Conservation (phyloP, 257 asterid genomes). For the Salvia splendens region DNA sequence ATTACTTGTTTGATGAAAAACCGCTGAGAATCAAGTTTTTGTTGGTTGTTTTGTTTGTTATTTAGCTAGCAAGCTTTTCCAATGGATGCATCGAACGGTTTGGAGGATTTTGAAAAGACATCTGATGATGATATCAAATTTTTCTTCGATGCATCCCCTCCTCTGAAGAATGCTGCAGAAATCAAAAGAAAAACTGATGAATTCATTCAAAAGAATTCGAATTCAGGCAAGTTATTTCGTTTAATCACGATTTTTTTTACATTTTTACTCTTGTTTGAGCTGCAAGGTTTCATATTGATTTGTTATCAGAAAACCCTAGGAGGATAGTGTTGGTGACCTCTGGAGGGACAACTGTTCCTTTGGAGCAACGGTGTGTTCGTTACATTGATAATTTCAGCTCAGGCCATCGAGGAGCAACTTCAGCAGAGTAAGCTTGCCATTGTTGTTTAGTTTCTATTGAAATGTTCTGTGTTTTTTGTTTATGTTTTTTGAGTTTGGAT, state of each 20-base stretch:
- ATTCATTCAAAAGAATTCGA: slow-evolving; percentile 43
- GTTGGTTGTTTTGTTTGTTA: background rate
- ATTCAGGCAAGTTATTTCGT: slow-evolving; percentile 47
- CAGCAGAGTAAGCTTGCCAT: slow-evolving; percentile 70
- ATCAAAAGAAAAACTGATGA: slow-evolving; percentile 52
- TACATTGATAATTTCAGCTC: slow-evolving; percentile 95
- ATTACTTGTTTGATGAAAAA: slow-evolving; percentile 14
- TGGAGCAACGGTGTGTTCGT: slow-evolving; percentile 92
- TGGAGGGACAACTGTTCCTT: slow-evolving; percentile 97
- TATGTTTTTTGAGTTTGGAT: slow-evolving; percentile 30
- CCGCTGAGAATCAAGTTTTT: slow-evolving; percentile 13
- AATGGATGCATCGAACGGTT: slow-evolving; percentile 30
- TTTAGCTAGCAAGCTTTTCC: slow-evolving; percentile 6
- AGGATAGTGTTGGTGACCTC: slow-evolving; percentile 91
- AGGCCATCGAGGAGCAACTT: slow-evolving; percentile 96
- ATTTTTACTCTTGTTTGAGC: background rate
- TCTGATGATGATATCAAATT: slow-evolving; percentile 49
- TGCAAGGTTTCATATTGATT: slow-evolving; percentile 10
- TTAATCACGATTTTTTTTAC: background rate
- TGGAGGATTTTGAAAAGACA: slow-evolving; percentile 38
- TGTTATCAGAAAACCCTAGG: slow-evolving; percentile 41
- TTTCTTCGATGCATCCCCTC: slow-evolving; percentile 88
- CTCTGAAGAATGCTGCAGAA: slow-evolving; percentile 62
- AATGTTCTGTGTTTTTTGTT: slow-evolving; percentile 3
- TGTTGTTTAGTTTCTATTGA: slow-evolving; percentile 5